These are phyloP conservation scores for Eucalyptus pumila DNA, from an alignment of 345 rosid species.

Conservation along the genomic window DNA sequence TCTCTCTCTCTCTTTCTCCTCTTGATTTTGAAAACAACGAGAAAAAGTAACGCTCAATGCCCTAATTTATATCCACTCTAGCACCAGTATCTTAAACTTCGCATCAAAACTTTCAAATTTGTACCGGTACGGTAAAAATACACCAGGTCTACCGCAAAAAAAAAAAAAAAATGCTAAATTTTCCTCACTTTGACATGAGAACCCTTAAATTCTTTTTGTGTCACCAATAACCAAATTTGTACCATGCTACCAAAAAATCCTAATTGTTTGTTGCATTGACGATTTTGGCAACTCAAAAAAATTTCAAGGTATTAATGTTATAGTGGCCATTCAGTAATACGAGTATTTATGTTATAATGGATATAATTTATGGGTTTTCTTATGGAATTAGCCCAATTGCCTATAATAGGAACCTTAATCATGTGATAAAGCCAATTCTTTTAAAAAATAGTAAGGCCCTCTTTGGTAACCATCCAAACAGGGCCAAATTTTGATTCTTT, in stretches of 20 bases:
- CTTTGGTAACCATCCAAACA: too few relatives aligned
- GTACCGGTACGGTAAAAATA: neutral
- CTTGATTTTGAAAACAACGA: neutral
- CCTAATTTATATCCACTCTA: neutral
- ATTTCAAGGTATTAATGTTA: neutral
- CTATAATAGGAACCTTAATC: neutral
- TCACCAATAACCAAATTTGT: neutral
- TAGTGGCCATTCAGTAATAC: neutral
- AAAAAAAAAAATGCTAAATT: neutral
- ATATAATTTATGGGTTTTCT: neutral
- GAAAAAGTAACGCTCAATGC: neutral
- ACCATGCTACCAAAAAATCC: neutral
- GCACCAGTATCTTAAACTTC: neutral
- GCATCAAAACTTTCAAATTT: neutral
- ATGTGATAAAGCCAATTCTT: neutral
- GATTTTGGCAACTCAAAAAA: neutral
- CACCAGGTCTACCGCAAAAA: neutral
- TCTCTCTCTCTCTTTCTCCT: neutral
- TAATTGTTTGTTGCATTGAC: neutral
- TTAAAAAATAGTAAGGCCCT: neutral
- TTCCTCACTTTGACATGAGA: neutral
- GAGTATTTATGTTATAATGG: neutral
- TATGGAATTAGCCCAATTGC: neutral
- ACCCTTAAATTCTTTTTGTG: neutral
- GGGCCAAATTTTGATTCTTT: too few relatives aligned